Evolutionary conservation across 2,329 filamentous ascomycete genomes (phyloP).

Genomic region (Alternaria rosae): DNA sequence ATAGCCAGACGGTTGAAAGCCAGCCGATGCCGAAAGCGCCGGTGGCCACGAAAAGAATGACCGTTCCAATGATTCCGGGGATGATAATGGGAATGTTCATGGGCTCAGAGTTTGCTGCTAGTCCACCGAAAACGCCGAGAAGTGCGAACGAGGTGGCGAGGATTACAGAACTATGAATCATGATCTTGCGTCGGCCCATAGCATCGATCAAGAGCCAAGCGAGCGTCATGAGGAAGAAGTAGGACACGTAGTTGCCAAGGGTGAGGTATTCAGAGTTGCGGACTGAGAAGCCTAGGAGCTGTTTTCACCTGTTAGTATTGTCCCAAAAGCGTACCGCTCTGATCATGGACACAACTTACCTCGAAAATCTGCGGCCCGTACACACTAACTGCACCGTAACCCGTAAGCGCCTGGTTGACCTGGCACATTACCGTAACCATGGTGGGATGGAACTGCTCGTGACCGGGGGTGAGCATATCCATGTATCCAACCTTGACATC

Average conservation of each 20-base stretch:
- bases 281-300: constrained; percentile 65
- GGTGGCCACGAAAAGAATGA: constrained; percentile 64
- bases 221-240: constrained; percentile 67
- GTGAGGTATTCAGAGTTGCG: constrained; percentile 63
- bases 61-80: constrained; percentile 60
- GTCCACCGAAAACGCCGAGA: constrained; percentile 60
- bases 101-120: constrained; percentile 52
- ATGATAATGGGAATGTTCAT: constrained; percentile 52
- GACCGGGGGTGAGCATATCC: constrained; percentile 65
- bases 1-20: constrained; percentile 67
- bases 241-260: constrained; percentile 67
- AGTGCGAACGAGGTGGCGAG: constrained; percentile 61
- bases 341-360: constrained; percentile 20
- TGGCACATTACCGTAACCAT: constrained; percentile 69
- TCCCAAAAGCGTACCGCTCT: not conserved
- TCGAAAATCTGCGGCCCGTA: constrained; percentile 71
- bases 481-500: constrained; percentile 59
- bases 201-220: constrained; percentile 67
- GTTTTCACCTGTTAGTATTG: constrained; percentile 59
- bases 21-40: constrained; percentile 68
- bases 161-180: constrained; percentile 61
- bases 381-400: constrained; percentile 67
- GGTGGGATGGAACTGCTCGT: constrained; percentile 67
- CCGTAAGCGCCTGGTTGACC: constrained; percentile 66
- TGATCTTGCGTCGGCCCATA: constrained; percentile 61